Evolutionary conservation across 495 filamentous ascomycete genomes (phyloP).

Genomic region (Hyaloscypha finlandica): DNA sequence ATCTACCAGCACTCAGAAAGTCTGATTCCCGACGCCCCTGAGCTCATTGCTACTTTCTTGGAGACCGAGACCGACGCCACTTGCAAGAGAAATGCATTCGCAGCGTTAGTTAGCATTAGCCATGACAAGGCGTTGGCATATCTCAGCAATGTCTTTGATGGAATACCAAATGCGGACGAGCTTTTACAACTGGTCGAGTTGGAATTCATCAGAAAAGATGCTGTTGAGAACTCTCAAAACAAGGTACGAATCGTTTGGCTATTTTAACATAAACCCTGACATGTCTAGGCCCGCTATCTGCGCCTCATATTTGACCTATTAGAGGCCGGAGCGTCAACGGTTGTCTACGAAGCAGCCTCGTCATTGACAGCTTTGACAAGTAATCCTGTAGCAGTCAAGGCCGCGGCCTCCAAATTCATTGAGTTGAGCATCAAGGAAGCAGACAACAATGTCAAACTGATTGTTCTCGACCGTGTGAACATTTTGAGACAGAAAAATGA

Average conservation of each 20-base stretch:
- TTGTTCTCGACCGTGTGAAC: slow-evolving; percentile 93
- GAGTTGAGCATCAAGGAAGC: slow-evolving; percentile 96
- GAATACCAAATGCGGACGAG: slow-evolving; percentile 92
- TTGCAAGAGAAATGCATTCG: slow-evolving; percentile 98
- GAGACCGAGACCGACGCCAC: slow-evolving; percentile 91
- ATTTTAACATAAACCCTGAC: slow-evolving; percentile 38
- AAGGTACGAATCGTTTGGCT: slow-evolving; percentile 60
- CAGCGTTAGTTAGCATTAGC: slow-evolving; percentile 84
- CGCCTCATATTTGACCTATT: slow-evolving; percentile 95
- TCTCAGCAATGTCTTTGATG: slow-evolving; percentile 87
- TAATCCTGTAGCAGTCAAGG: slow-evolving; percentile 97
- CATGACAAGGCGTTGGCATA: slow-evolving; percentile 92
- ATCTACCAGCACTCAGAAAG: slow-evolving; percentile 90
- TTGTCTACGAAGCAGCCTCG: slow-evolving; percentile 98
- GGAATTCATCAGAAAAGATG: slow-evolving; percentile 97
- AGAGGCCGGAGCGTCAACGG: slow-evolving; percentile 89
- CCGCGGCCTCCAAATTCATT: slow-evolving; percentile 92
- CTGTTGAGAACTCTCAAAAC: slow-evolving; percentile 89
- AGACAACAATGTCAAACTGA: slow-evolving; percentile 98
- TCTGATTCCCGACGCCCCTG: slow-evolving; percentile 93
- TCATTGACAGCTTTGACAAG: slow-evolving; percentile 92
- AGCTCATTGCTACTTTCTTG: slow-evolving; percentile 87
- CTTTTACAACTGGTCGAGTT: slow-evolving; percentile 90
- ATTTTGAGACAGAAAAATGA: slow-evolving; percentile 89
- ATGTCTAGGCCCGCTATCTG: slow-evolving; percentile 75